Evolutionary conservation across 257 asterid genomes (phyloP), one percentile per base, ranked within the genome.

Genomic region (Cordia subcordata): DNA sequence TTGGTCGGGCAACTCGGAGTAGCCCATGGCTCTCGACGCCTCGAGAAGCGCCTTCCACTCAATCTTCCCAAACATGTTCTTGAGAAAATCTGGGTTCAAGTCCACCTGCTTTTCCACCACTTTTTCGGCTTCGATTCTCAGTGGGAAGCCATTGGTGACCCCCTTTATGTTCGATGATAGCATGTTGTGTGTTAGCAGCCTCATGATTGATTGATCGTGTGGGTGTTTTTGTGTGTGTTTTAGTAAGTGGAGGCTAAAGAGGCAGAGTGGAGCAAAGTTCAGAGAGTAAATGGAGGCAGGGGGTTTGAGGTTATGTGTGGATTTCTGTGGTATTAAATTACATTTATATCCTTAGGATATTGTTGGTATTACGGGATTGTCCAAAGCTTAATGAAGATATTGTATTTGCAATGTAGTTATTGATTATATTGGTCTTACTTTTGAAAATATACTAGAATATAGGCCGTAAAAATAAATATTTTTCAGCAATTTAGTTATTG

Each of bases 161-260:
- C 96, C 96, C 73, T 87, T 87, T 77, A 90, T 85, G 74, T 83
- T 90, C 13, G 94, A 90, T 19, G 98, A 80, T 13, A 90, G 71
- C 98, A 90, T 90, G 53, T 87, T 87, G 60, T 87, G 96, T 20
- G 98, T 87, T 57, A 90, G 67, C 35, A 90, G 95, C 85, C 95
- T 85, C 97, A 90, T 90, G 37, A 27, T 52, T 52, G 16, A 1
- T 3, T 42, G 35, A 1, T 3, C 6, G 3, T 27, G 3, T 27
- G 6, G 35, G 35, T 3, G 35, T 27, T 3, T 42, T 1, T 42
- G 14, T 42, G 14, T 42, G 14, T 3, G 35, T 27, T 3, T 42
- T 1, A 3, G 14, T 42, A 4, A 3, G 14, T 10, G 47, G 47
- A 10, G 47, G 47, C 47, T 42, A 42, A n/a, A n/a, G 47, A 42